phyloP scores from a whole-genome alignment of 2,329 filamentous ascomycete genomes.

The Cordyceps tenuipes region DNA sequence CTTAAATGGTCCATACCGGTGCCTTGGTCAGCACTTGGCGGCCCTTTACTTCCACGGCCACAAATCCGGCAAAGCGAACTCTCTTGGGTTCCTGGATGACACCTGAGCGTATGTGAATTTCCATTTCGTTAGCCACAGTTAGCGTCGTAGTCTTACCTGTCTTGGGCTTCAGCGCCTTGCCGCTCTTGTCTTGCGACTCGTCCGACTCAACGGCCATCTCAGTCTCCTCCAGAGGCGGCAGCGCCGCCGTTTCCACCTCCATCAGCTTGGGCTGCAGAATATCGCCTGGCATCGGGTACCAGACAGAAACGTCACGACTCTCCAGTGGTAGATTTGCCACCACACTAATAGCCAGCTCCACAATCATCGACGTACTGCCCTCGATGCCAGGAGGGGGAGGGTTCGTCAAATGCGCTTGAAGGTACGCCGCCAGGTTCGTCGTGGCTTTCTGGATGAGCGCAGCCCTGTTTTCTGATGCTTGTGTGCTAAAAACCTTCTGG shows the following conservation, averaged over 20 bases:
- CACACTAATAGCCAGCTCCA: constrained; percentile 82
- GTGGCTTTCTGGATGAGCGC: constrained; percentile 65
- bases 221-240: constrained; percentile 49
- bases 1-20: constrained; percentile 56
- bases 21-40: constrained; percentile 69
- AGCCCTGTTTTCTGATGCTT: constrained; percentile 55
- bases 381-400: constrained; percentile 76
- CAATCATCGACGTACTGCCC: constrained; percentile 82
- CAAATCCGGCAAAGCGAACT: constrained; percentile 68
- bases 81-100: constrained; percentile 41
- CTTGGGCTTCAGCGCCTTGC: constrained; percentile 34
- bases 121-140: constrained; percentile 1
- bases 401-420: constrained; percentile 67
- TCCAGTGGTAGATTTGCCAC: constrained; percentile 81
- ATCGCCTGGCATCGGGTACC: constrained; percentile 74
- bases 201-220: constrained; percentile 26
- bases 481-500: constrained; percentile 56
- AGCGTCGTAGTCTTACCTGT: constrained; percentile 27
- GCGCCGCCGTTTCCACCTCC: constrained; percentile 70
- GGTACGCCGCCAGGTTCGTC: constrained; percentile 54
- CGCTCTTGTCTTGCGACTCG: constrained; percentile 34
- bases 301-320: constrained; percentile 80
- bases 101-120: constrained; percentile 26
- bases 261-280: constrained; percentile 64
- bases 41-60: constrained; percentile 66